Conservation (phyloP, 2,329 filamentous ascomycete genomes). For the Calonectria leucothoes region DNA sequence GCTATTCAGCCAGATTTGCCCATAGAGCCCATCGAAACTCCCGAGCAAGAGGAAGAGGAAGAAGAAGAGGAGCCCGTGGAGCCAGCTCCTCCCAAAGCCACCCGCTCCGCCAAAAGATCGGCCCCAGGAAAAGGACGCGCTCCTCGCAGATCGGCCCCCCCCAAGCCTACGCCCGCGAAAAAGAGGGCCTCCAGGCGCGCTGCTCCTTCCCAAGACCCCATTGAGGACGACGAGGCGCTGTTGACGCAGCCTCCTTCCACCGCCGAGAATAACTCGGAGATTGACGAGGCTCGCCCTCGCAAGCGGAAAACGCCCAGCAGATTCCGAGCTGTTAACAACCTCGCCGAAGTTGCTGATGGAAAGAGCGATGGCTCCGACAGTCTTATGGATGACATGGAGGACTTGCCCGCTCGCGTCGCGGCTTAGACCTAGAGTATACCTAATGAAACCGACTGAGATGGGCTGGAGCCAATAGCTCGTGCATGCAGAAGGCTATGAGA, state of each 20-base stretch:
- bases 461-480: not conserved
- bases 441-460: not conserved
- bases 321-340: constrained; percentile 35
- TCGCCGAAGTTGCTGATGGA: constrained; percentile 22
- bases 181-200: constrained; percentile 40
- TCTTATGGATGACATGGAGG: constrained; percentile 58
- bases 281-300: constrained; percentile 40
- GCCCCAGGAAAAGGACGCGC: constrained; percentile 40
- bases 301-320: constrained; percentile 45
- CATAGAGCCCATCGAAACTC: not conserved
- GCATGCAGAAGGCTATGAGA: not conserved
- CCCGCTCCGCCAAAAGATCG: constrained; percentile 40
- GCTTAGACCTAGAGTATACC: constrained; percentile 5
- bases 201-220: constrained; percentile 45
- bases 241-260: constrained; percentile 19
- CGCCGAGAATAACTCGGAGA: constrained; percentile 38
- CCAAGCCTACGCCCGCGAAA: constrained; percentile 35
- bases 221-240: constrained; percentile 41
- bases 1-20: constrained; percentile 21
- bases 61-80: constrained; percentile 26
- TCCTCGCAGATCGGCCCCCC: constrained; percentile 33
- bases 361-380: constrained; percentile 44
- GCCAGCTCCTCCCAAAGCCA: constrained; percentile 41
- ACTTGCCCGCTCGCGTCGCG: constrained; percentile 50
- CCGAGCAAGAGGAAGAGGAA: constrained; percentile 27